A percentile compares a stretch with the other conserved stretches of the same genome.
These are phyloP conservation scores for Coemansia sp. DNA, from an alignment of 192 early-diverging fungal genomes.

Conservation along the genomic window DNA sequence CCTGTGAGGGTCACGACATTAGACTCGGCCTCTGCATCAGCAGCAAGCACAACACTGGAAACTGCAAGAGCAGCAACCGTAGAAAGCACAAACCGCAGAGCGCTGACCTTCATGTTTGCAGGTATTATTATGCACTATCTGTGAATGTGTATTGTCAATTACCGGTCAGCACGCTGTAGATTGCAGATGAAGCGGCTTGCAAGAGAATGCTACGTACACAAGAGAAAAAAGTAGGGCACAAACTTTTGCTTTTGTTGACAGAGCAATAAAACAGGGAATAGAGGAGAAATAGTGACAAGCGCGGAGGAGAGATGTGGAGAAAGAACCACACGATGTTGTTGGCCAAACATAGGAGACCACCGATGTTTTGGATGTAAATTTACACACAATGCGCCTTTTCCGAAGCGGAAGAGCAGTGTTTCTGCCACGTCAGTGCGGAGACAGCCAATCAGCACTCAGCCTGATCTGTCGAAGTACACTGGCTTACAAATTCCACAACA, in stretches of 20 bases:
- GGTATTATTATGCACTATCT: neutral
- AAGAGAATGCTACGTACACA: neutral
- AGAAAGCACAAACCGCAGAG: conserved; percentile 50
- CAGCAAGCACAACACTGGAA: conserved; percentile 15
- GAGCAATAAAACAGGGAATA: too few relatives aligned
- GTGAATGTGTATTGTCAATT: conserved; percentile 1
- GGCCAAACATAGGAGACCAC: too few relatives aligned
- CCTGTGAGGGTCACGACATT: conserved; percentile 51
- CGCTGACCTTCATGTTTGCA: conserved; percentile 47
- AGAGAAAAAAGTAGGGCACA: neutral
- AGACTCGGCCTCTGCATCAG: conserved; percentile 17
- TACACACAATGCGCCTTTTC: neutral
- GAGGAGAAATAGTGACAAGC: too few relatives aligned
- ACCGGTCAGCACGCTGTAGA: neutral
- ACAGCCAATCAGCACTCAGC: conserved; percentile 14
- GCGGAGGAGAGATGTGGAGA: too few relatives aligned
- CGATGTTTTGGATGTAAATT: too few relatives aligned
- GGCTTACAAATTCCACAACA: neutral
- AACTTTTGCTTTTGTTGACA: neutral
- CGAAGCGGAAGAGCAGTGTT: neutral
- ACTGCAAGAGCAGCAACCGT: conserved; percentile 43
- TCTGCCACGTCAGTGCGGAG: conserved; percentile 31
- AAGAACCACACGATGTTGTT: too few relatives aligned
- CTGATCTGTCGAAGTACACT: neutral
- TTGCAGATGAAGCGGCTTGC: neutral